phyloP scores from a whole-genome alignment of 345 rosid species.

The Schrenkiella parvula region DNA sequence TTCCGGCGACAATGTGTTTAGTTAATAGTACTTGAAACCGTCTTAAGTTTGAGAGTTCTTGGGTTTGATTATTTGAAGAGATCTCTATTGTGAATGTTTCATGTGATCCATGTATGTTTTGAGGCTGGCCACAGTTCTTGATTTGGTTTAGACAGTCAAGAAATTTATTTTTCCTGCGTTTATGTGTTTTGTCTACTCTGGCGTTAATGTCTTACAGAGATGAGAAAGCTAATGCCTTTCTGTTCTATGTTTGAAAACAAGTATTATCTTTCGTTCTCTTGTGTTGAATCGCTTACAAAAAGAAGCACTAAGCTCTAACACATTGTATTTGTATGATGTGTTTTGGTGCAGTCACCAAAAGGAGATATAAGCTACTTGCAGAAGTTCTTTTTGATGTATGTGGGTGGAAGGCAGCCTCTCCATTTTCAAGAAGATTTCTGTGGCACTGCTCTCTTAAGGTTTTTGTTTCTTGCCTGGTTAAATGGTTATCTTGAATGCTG shows the following conservation, averaged over 20 bases:
- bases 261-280: background rate
- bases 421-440: slow-evolving; percentile 97
- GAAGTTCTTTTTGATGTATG: slow-evolving; percentile 78
- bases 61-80: background rate
- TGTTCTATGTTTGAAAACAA: background rate
- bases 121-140: background rate
- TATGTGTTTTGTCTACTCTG: too few relatives aligned
- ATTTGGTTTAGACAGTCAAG: background rate
- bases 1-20: too few relatives aligned
- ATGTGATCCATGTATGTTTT: background rate
- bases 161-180: too few relatives aligned
- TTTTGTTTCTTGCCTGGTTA: background rate
- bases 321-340: background rate
- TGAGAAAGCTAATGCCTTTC: background rate
- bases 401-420: slow-evolving; percentile 78
- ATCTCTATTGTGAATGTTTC: background rate
- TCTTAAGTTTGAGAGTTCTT: background rate
- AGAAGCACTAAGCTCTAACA: background rate
- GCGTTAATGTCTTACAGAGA: background rate
- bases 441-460: slow-evolving; percentile 93
- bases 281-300: background rate
- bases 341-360: slow-evolving; percentile 67
- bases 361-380: slow-evolving; percentile 89
- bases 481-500: background rate
- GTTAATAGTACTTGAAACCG: background rate